Evolutionary conservation across 2,329 filamentous ascomycete genomes (phyloP).

Genomic region (Calonectria leucothoes): DNA sequence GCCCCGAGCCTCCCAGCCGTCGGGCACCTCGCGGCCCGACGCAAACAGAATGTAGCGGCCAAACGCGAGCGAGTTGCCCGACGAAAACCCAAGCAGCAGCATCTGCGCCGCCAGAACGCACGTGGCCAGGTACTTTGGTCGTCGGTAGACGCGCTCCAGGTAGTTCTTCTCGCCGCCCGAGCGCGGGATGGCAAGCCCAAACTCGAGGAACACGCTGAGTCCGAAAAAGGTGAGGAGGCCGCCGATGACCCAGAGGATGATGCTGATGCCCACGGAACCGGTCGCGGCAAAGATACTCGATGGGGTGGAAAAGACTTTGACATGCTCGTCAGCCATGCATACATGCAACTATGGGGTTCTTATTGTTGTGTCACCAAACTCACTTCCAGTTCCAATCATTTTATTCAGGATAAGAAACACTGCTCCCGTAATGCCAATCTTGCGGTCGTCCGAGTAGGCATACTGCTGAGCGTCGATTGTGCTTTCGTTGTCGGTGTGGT

Average conservation of each 20-base stretch:
- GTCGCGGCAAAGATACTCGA: conserved; percentile 64
- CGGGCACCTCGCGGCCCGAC: conserved; percentile 56
- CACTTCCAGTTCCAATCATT: conserved; percentile 70
- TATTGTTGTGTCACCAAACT: conserved; percentile 36
- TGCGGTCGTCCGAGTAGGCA: conserved; percentile 54
- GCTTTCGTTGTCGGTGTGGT: conserved; percentile 31
- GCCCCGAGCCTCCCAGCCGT: conserved; percentile 68
- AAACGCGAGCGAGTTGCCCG: conserved; percentile 69
- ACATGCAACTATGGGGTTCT: background rate
- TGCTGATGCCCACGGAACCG: conserved; percentile 58
- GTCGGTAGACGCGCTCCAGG: conserved; percentile 71
- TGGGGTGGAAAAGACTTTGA: conserved; percentile 64
- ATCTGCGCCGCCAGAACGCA: conserved; percentile 71
- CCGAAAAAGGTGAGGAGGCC: conserved; percentile 68
- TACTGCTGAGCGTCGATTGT: conserved; percentile 55
- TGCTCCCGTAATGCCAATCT: conserved; percentile 64
- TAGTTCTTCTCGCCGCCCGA: conserved; percentile 76
- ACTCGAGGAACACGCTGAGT: conserved; percentile 72
- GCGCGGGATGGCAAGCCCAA: conserved; percentile 70
- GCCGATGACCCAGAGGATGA: conserved; percentile 50
- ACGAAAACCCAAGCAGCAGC: conserved; percentile 71
- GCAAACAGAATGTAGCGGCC: conserved; percentile 69
- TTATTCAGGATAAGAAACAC: conserved; percentile 68
- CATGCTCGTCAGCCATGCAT: conserved; percentile 10
- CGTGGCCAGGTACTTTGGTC: conserved; percentile 68